phyloP scores from a whole-genome alignment of 2,329 filamentous ascomycete genomes.

The Colletotrichum tropicale region DNA sequence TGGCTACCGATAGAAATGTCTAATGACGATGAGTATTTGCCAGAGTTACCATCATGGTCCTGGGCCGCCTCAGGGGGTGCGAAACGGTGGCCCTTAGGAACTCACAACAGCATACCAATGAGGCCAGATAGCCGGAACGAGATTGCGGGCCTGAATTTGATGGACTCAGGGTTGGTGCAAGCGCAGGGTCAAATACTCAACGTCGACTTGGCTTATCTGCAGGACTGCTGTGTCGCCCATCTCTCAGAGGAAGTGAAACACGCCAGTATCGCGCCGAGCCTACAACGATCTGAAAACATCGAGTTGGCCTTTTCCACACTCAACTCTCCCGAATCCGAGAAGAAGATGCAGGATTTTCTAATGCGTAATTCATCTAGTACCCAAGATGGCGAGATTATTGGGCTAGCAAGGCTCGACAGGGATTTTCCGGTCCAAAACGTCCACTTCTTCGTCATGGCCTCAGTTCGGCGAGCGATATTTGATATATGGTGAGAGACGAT shows the following conservation, averaged over 20 bases:
- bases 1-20: background rate
- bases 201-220: background rate
- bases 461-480: background rate
- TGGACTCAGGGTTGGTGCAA: background rate
- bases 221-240: background rate
- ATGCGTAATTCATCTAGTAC: background rate
- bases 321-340: rapidly evolving
- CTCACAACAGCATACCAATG: background rate
- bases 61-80: background rate
- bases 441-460: background rate
- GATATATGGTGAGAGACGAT: background rate
- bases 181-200: background rate
- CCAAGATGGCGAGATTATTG: background rate
- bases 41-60: background rate
- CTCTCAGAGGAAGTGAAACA: background rate
- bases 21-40: background rate
- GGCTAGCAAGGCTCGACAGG: background rate
- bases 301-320: background rate
- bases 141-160: background rate
- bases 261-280: background rate
- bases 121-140: background rate
- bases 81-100: background rate
- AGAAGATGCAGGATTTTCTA: background rate
- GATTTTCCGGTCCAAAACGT: background rate
- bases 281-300: background rate